Base-by-base conservation (phyloP, 441 rosid species). In the Syzygium syzygioides region DNA sequence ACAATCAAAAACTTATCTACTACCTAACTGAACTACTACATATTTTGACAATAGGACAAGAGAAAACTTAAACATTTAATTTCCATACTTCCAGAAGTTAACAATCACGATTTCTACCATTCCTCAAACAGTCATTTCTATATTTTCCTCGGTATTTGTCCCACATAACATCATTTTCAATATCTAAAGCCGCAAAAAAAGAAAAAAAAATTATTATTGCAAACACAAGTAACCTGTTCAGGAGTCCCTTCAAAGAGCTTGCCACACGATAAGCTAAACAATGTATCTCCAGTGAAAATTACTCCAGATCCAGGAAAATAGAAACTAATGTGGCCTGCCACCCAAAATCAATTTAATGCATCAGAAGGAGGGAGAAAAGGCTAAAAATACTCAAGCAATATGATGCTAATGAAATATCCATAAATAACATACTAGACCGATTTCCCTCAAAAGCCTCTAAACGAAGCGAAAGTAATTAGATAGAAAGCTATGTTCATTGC, bases 211-310 rank as follows among this genome's bases (percentile, higher is more conserved):
- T 4, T 20, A 28, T 55, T 25, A 60, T 64, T 48, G 7, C 37
- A 34, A 62, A 11, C 34, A 52, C 87, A 50, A 76, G 48, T 85
- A 93, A 98, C 99, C 99, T 98, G 94, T 88, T 94, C 95, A n/a
- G 98, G 97, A 55, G 95, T 95, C 90, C 99, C 99, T 93, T 97
- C 99, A 80, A 97, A 95, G 90, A 96, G 98, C 92, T 94, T 97
- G 91, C 99, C 99, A 91, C 99, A 98, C 9, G 99, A 96, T 93
- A 98, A 95, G 96, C 99, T 98, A 92, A 97, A 96, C 91, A 98
- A 92, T 71, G 99, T 93, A 92, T 98, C 99, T 91, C 99, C 99
- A 12, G 99, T 95, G 91, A 98, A 98, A 89, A 98, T 93, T 45
- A 95, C 95, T 59, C 95, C 96, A 64, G 99, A 94, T 89, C 97